Conservation (phyloP, 305 asterid species). For the Ajuga reptans region DNA sequence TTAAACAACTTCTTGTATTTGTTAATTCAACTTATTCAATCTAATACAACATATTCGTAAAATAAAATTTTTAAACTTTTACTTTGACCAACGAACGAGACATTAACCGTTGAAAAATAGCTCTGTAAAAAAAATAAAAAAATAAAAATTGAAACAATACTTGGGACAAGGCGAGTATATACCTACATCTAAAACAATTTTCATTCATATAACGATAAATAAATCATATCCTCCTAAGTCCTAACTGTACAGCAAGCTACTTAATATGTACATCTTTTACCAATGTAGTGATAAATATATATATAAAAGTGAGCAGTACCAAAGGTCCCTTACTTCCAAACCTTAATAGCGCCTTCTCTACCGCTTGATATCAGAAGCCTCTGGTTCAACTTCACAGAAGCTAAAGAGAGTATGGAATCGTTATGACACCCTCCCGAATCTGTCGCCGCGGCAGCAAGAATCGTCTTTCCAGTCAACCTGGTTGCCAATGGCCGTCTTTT, state of each 20-base stretch:
- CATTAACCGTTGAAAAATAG: no score
- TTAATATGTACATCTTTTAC: slow-evolving; percentile 29
- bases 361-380: slow-evolving; percentile 89
- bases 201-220: neutral
- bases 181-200: slow-evolving; percentile 1
- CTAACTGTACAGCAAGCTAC: slow-evolving; percentile 21
- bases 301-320: slow-evolving; percentile 32
- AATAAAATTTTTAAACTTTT: no score
- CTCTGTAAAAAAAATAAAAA: no score
- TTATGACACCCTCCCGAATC: slow-evolving; percentile 95
- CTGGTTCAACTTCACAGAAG: slow-evolving; percentile 86
- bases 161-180: neutral
- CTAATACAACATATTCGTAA: no score
- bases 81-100: no score
- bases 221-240: no score
- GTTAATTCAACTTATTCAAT: no score
- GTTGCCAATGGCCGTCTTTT: slow-evolving; percentile 66
- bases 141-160: no score
- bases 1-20: no score
- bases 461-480: slow-evolving; percentile 59
- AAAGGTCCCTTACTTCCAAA: slow-evolving; percentile 68
- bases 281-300: slow-evolving; percentile 28
- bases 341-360: slow-evolving; percentile 94
- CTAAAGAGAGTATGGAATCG: slow-evolving; percentile 79
- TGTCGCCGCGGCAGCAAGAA: slow-evolving; percentile 79